phyloP scores from a whole-genome alignment of 768 basidiomycete genomes.

The Hygrocybe coccinea region DNA sequence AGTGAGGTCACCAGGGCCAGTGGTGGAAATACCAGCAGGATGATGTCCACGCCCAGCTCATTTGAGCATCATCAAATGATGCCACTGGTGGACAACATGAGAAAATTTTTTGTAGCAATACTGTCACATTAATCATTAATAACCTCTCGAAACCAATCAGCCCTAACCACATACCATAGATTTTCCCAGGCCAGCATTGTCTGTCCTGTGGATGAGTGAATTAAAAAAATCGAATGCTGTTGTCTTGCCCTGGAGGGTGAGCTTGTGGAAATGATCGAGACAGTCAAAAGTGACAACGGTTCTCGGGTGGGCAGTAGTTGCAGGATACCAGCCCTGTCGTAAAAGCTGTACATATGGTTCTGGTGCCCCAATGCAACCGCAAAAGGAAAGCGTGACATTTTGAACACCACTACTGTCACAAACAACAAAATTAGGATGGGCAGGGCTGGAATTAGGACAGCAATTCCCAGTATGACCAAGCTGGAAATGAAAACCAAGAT shows the following conservation, averaged over 20 bases:
- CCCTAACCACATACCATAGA: neutral
- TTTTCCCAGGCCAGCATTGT: conserved; percentile 3
- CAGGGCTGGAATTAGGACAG: neutral
- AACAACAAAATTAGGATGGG: neutral
- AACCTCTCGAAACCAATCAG: too few species aligned
- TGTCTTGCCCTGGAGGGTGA: conserved; percentile 29
- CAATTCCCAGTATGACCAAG: conserved; percentile 8
- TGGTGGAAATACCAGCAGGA: conserved; percentile 4
- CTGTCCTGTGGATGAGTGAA: conserved; percentile 9
- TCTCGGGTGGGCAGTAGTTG: conserved; percentile 11
- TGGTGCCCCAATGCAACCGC: neutral
- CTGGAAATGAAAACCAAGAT: conserved; percentile 16
- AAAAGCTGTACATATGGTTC: conserved; percentile 5
- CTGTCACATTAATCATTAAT: neutral
- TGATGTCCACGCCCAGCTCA: conserved; percentile 19
- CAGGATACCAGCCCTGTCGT: conserved; percentile 11
- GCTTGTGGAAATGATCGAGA: conserved; percentile 27
- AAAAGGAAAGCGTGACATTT: neutral
- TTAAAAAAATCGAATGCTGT: conserved; percentile 28
- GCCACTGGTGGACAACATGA: conserved; percentile 10
- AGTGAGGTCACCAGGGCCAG: conserved; percentile 14
- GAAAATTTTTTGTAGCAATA: conserved; percentile 3
- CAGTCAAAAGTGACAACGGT: conserved; percentile 18
- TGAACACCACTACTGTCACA: neutral
- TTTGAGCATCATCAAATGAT: conserved; percentile 20